Evolutionary conservation across 164 flowering plant genomes (phyloP).

Genomic region (Brasenia schreberi): DNA sequence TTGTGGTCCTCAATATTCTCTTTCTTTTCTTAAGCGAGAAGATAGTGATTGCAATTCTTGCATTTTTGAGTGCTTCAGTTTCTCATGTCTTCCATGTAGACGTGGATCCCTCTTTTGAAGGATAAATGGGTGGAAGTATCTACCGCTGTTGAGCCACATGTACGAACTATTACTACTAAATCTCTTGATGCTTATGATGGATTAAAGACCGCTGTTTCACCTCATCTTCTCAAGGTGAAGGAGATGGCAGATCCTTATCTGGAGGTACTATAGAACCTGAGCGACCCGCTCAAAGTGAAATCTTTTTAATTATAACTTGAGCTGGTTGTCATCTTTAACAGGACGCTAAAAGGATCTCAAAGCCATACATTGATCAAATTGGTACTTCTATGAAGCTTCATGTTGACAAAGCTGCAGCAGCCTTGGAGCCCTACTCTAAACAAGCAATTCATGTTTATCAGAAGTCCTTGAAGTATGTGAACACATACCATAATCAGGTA

Average conservation of each 20-base stretch:
- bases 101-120: slow-evolving; percentile 57
- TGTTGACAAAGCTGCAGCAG: slow-evolving; percentile 48
- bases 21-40: too few relatives aligned
- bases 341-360: slow-evolving; percentile 66
- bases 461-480: slow-evolving; percentile 52
- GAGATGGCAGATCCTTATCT: slow-evolving; percentile 61
- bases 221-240: slow-evolving; percentile 49
- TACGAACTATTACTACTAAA: slow-evolving; percentile 30
- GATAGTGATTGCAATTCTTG: too few relatives aligned
- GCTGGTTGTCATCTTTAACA: slow-evolving; percentile 12
- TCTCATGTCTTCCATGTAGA: neutral
- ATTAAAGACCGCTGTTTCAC: slow-evolving; percentile 45
- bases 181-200: slow-evolving; percentile 48
- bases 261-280: slow-evolving; percentile 32
- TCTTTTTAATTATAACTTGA: too few relatives aligned
- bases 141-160: slow-evolving; percentile 52
- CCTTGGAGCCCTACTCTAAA: slow-evolving; percentile 60
- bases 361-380: slow-evolving; percentile 65
- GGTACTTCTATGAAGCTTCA: slow-evolving; percentile 60
- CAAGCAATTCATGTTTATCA: slow-evolving; percentile 37
- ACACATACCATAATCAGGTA: slow-evolving; percentile 66
- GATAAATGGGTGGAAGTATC: slow-evolving; percentile 47
- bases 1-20: too few relatives aligned
- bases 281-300: neutral
- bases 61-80: too few relatives aligned